Base-by-base conservation (phyloP, 352 stramenopile species). In the Elongisporangium undulatum region DNA sequence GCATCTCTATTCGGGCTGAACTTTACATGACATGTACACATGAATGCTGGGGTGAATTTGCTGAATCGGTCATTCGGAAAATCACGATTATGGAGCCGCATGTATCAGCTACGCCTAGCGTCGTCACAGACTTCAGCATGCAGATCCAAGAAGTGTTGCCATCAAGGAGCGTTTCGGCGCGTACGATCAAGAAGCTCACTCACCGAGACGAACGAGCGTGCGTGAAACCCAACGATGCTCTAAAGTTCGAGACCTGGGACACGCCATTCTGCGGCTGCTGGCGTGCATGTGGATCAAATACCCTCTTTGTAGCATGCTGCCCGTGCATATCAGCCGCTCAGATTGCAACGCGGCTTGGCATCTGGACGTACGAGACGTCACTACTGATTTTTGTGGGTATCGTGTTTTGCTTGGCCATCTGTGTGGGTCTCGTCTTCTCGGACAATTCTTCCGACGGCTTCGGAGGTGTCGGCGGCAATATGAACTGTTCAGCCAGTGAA, bases 311-410 rank as follows among this genome's bases (percentile, higher is more conserved):
- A 12, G 74, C 61, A 13, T 68, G 71, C 49, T 89, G 79, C 61
- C 75, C 76, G 23, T 89, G 79, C 49, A 69, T 89, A 29, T 79
- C 74, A 19, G 20, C 85, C 48, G 75, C 79, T 0, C 79, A 89
- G 55, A 85, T 85, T 55, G 56, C 70, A 13, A 49, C 59, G 51
- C 73, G 77, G 8, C 64, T 89, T 45, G 74, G 71, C 1, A 63
- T 89, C n/a, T 62, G 69, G n/a, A 52, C 74, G 49, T 88, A 71
- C 68, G 61, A 55, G 10, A 71, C 68, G 12, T 53, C 68, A 20
- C 53, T 87, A 41, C 41, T 77, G 10, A 60, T 78, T 53, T 78
- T 82, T 45, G 51, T 63, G 12, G 23, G 62, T 15, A 34, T 65
- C 34, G 58, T 66, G 50, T 29, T 61, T 16, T 22, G 56, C 10